A percentile compares a stretch with the other conserved stretches of the same genome.
These are phyloP conservation scores for Candida schatavii DNA, from an alignment of 805 yeast genomes.

Conservation along the genomic window DNA sequence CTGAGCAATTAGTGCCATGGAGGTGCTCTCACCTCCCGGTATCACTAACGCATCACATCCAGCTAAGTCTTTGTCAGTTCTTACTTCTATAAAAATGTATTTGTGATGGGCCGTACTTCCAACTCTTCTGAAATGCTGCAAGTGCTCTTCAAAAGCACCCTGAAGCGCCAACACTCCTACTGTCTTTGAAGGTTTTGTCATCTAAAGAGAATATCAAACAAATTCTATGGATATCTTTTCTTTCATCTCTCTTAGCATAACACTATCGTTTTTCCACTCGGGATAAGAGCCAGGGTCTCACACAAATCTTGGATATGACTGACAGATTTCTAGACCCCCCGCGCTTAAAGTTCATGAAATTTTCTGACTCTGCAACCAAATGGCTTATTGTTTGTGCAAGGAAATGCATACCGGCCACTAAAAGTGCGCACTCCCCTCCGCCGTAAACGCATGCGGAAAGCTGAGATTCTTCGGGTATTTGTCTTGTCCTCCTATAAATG, in stretches of 20 bases:
- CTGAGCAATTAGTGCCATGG: conserved; percentile 70
- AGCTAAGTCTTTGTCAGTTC: conserved; percentile 48
- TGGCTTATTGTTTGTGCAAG: neutral
- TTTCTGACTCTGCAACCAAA: neutral
- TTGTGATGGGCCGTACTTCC: conserved; percentile 24
- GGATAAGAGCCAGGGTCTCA: too few relatives aligned
- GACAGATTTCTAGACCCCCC: too few relatives aligned
- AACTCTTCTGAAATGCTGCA: conserved; percentile 45
- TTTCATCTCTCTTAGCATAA: too few relatives aligned
- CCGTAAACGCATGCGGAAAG: conserved; percentile 3
- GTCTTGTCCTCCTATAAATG: too few relatives aligned
- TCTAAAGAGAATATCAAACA: too few relatives aligned
- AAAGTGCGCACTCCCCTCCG: neutral
- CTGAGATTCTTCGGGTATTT: too few relatives aligned
- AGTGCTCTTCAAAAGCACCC: conserved; percentile 76
- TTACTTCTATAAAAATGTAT: conserved; percentile 38
- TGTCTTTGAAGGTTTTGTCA: too few relatives aligned
- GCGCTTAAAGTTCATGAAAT: too few relatives aligned
- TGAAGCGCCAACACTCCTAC: conserved; percentile 77
- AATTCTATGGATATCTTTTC: too few relatives aligned
- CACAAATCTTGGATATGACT: too few relatives aligned
- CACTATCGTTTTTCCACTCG: too few relatives aligned
- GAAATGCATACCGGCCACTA: neutral
- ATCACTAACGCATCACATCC: conserved; percentile 59
- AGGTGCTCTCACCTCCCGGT: conserved; percentile 72